Evolutionary conservation across 2,329 filamentous ascomycete genomes (phyloP), one percentile per base, ranked within the genome.

Genomic region (Fusarium falciforme): DNA sequence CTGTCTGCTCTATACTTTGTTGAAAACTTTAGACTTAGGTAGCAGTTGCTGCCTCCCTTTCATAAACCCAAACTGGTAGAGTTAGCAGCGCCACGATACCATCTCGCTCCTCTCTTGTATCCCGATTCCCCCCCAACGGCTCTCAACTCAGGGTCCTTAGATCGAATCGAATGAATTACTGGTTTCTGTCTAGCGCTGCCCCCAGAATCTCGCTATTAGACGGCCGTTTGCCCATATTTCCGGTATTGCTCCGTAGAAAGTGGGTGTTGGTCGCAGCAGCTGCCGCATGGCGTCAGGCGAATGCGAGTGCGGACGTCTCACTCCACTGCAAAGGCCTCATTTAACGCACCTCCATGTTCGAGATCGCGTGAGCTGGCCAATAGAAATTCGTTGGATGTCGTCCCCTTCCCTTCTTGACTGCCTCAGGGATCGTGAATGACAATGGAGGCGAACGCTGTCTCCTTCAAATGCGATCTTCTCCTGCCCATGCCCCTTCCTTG

Each of bases 301-400:
- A 38, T 74, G 72, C 72, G 72, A 73, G 57, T 31, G 72, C 65
- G 72, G 69, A 17, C 27, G 55, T 29, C 11, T 36, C 42, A 54
- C 69, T 75, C 69, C 69, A 74, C 69, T 22, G 10, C 49, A 42
- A 64, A 63, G 47, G 58, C 44, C 44, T 58, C 38, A 27, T 47
- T 40, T n/a, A 58, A 11, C 29, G 20, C 35, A 55, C 22, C 29
- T 63, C 31, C n/a, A 25, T 36, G 47, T 55, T 25, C 17, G 61
- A 59, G 52, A 49, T 31, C 20, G 22, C 31, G 20, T 36, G 27
- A 49, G 20, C 31, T 9, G 12, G 20, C 31, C 40, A 60, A 60
- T 49, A 4, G 38, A 17, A 33, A 3, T 5, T 12, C 20, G 6
- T n/a, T 64, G 16, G 22, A 25, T 25, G 6, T 11, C 2, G 17